Base-by-base conservation (phyloP, 2,329 filamentous ascomycete species). In the Trichoderma sp. region DNA sequence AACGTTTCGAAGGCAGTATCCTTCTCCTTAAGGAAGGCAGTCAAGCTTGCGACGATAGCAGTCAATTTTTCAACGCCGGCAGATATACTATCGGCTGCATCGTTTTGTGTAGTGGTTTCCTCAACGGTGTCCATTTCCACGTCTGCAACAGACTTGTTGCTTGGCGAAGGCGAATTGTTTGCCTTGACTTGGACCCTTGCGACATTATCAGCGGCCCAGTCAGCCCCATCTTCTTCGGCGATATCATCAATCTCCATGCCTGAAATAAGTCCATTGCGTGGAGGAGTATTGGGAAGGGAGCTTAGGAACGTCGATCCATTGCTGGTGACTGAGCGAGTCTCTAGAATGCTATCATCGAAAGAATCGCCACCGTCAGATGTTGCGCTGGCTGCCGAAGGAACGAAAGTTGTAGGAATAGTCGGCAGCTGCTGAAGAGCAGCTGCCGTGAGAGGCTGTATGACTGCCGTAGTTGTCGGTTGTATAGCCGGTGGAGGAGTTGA, bases 321-420 rank as follows among this genome's bases (percentile, higher is more conserved):
- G 37, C 61, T 65, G n/a, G 51, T 21, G 5, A 43, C 34, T 4
- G 61, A 65, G 14, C 18, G 51, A 65, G 51, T 43, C 5, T 65
- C 61, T 8, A 28, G 51, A 32, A 65, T 21, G 5, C 51, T 65
- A 34, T 65, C 61, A 11, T 55, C 37, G 26, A 43, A 56, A 46
- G 61, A 65, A 26, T 37, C 32, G 7, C 24, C 61, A 32, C 43
- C 61, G 11, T 65, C 61, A 10, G 61, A 65, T 46, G 61, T 65
- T 4, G 51, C 51, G 28, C 61, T 65, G 1, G 61, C 61, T 8
- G 61, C 43, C 16, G 61, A 65, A 8, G 61, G 61, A 24, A 65
- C 11, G 2, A 30, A 34, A 18, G n/a, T 26, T 7, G 34, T 30
- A 30, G 61, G 34, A n/a, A 28, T 32, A 8, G 34, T 32, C 6